phyloP scores from a whole-genome alignment of 1,284 basidiomycete genomes.

The Testicularia cyperi region DNA sequence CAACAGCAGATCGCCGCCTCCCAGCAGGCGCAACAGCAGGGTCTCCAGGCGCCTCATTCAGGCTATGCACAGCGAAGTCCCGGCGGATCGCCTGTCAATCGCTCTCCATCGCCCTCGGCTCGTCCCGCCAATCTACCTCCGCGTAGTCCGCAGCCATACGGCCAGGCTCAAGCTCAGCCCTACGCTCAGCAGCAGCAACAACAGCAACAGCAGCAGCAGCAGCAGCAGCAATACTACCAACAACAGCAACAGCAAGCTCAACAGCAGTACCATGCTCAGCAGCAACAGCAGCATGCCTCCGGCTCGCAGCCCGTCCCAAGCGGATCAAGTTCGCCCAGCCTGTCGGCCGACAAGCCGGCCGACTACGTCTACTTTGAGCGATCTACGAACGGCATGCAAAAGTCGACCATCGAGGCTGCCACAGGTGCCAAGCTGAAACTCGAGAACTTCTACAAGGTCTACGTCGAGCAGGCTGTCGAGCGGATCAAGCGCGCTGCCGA shows the following conservation, averaged over 20 bases:
- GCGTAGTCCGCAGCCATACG: slow-evolving; percentile 24
- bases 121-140: slow-evolving; percentile 21
- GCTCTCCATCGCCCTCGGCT: slow-evolving; percentile 36
- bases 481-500: slow-evolving; percentile 87
- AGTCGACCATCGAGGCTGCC: slow-evolving; percentile 84
- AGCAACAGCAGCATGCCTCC: slow-evolving; percentile 21
- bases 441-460: slow-evolving; percentile 95
- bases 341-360: slow-evolving; percentile 61
- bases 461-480: slow-evolving; percentile 86
- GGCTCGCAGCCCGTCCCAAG: slow-evolving; percentile 13
- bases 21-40: slow-evolving; percentile 18
- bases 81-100: slow-evolving; percentile 12
- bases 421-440: slow-evolving; percentile 95
- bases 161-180: slow-evolving; percentile 19
- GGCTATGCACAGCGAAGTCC: slow-evolving; percentile 13
- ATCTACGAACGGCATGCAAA: slow-evolving; percentile 77
- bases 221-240: slow-evolving; percentile 21
- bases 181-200: slow-evolving; percentile 14
- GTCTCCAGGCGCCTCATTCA: slow-evolving; percentile 28
- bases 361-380: slow-evolving; percentile 96
- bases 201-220: slow-evolving; percentile 15
- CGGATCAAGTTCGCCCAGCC: slow-evolving; percentile 29
- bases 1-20: slow-evolving; percentile 49
- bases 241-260: slow-evolving; percentile 17
- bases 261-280: slow-evolving; percentile 18